Conservation (phyloP, 768 basidiomycete genomes). For the Nevesoporus exiguus region DNA sequence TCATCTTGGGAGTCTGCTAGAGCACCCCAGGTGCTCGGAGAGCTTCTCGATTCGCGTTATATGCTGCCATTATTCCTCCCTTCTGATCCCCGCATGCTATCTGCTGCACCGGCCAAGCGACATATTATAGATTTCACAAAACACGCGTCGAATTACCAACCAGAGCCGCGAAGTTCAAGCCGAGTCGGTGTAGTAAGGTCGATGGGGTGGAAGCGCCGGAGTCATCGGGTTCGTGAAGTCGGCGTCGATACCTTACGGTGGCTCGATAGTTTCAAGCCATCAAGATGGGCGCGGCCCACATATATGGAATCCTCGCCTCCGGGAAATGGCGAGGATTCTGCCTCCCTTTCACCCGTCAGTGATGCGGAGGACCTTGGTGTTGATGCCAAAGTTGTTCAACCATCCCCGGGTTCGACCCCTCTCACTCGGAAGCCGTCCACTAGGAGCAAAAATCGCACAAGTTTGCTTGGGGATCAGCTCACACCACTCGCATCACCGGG, state of each 20-base stretch:
- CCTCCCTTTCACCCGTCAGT: slow-evolving; percentile 30
- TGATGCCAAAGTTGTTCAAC: slow-evolving; percentile 35
- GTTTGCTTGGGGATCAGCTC: slow-evolving; percentile 36
- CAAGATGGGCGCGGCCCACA: slow-evolving; percentile 51
- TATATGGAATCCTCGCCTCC: slow-evolving; percentile 34
- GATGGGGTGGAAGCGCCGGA: slow-evolving; percentile 58
- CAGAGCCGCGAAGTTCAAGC: slow-evolving; percentile 38
- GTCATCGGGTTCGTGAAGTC: slow-evolving; percentile 59
- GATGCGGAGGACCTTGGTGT: slow-evolving; percentile 34
- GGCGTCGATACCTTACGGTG: slow-evolving; percentile 59
- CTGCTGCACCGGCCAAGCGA: slow-evolving; percentile 56
- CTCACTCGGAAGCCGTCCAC: slow-evolving; percentile 66
- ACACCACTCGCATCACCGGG: slow-evolving; percentile 15
- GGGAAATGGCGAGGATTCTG: slow-evolving; percentile 26
- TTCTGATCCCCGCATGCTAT: slow-evolving; percentile 71
- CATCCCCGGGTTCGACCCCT: slow-evolving; percentile 40
- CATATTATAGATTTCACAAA: slow-evolving; percentile 18
- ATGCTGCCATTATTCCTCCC: slow-evolving; percentile 91
- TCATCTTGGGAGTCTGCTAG: slow-evolving; percentile 75
- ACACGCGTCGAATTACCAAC: slow-evolving; percentile 17
- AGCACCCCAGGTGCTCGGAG: slow-evolving; percentile 81
- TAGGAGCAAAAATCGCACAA: slow-evolving; percentile 52
- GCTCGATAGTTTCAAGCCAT: slow-evolving; percentile 61
- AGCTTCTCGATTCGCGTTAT: slow-evolving; percentile 86
- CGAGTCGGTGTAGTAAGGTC: slow-evolving; percentile 39